These are phyloP conservation scores for Suillus clintonianus DNA, from an alignment of 768 basidiomycete genomes.

Conservation along the genomic window DNA sequence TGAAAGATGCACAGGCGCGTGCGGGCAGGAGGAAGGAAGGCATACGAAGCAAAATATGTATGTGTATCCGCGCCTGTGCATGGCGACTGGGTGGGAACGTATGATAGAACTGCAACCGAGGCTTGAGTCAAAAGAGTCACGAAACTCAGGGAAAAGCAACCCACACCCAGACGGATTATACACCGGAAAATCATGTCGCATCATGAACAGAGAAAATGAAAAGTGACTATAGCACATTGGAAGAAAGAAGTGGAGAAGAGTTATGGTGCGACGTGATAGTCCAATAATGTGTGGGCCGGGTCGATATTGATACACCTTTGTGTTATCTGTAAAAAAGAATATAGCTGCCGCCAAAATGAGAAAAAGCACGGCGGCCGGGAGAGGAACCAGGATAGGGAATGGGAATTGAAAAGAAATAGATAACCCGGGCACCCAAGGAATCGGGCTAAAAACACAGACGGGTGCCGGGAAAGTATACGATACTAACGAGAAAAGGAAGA, in stretches of 20 bases:
- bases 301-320: slow-evolving; percentile 34
- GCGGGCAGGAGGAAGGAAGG: not conserved
- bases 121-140: slow-evolving; percentile 9
- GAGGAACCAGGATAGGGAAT: no score
- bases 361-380: not conserved
- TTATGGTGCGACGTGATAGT: slow-evolving; percentile 37
- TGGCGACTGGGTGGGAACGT: slow-evolving; percentile 23
- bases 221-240: slow-evolving; percentile 24
- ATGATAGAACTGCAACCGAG: slow-evolving; percentile 16
- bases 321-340: not conserved
- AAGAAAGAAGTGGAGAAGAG: slow-evolving; percentile 6
- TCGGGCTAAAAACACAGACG: slow-evolving; percentile 29
- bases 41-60: slow-evolving; percentile 25
- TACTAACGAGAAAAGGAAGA: slow-evolving; percentile 16
- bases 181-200: slow-evolving; percentile 35
- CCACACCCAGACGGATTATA: slow-evolving; percentile 27
- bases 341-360: not conserved
- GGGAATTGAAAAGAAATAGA: slow-evolving; percentile 15
- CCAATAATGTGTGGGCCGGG: slow-evolving; percentile 26
- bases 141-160: slow-evolving; percentile 1
- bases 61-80: slow-evolving; percentile 17
- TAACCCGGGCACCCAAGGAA: slow-evolving; percentile 17
- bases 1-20: slow-evolving; percentile 14
- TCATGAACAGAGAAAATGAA: slow-evolving; percentile 27
- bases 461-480: slow-evolving; percentile 19